Evolutionary conservation across 345 rosid species (phyloP).

Genomic region (Cardamine occulta): DNA sequence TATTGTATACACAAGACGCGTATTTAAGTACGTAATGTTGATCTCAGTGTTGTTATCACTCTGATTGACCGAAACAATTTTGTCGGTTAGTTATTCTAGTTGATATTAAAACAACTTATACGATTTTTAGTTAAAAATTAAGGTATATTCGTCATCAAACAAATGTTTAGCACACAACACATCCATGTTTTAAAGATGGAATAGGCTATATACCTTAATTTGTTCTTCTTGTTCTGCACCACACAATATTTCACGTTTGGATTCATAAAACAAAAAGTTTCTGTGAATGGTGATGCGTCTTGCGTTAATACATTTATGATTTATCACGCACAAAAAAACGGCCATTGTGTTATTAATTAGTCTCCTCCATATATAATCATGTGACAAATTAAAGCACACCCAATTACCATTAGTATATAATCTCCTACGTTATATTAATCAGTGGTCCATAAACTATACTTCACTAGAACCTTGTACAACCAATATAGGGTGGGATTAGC

Average conservation of each 20-base stretch:
- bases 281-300: background rate
- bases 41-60: background rate
- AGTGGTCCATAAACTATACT: slow-evolving; percentile 35
- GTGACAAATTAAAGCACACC: slow-evolving; percentile 11
- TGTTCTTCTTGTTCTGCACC: background rate
- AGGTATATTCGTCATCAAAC: background rate
- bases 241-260: background rate
- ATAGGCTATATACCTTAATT: too few relatives aligned
- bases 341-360: background rate
- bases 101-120: too few relatives aligned
- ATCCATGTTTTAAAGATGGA: too few relatives aligned
- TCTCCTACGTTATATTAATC: slow-evolving; percentile 1
- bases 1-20: slow-evolving; percentile 19
- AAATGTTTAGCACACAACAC: background rate
- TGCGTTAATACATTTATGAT: background rate
- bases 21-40: slow-evolving; percentile 32
- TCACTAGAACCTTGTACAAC: slow-evolving; percentile 27
- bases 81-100: too few relatives aligned
- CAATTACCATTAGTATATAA: background rate
- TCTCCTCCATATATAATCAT: background rate
- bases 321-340: background rate
- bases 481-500: slow-evolving; percentile 36
- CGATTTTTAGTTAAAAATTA: background rate
- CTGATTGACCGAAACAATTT: too few relatives aligned
- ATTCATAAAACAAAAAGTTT: background rate